Evolutionary conservation across 306 rosid species (phyloP).

Genomic region (Dalbergia cultrata): DNA sequence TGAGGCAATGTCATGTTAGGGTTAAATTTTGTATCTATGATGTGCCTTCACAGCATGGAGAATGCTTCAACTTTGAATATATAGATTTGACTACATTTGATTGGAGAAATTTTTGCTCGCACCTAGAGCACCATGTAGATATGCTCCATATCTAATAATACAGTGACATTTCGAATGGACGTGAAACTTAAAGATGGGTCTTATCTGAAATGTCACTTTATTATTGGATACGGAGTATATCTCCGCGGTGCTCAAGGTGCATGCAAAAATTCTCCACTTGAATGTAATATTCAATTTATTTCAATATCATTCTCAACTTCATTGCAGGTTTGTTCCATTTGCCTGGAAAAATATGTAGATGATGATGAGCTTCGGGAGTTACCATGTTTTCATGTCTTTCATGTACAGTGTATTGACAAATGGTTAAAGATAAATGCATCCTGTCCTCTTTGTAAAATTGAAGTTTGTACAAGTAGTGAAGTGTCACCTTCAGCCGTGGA

Average conservation of each 20-base stretch:
- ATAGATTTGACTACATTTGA: background rate
- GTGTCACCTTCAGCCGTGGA: conserved; percentile 42
- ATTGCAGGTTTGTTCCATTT: conserved; percentile 68
- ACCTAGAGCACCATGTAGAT: too few species aligned
- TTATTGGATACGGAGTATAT: too few species aligned
- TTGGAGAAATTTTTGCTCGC: too few species aligned
- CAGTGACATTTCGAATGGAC: too few species aligned
- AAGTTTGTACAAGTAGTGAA: conserved; percentile 48
- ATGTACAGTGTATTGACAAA: conserved; percentile 67
- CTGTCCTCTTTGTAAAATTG: conserved; percentile 69
- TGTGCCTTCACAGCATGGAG: background rate
- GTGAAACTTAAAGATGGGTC: too few species aligned
- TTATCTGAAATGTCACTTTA: too few species aligned
- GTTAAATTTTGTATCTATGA: background rate
- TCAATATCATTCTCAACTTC: conserved; percentile 9
- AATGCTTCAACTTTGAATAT: background rate
- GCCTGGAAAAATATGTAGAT: conserved; percentile 65
- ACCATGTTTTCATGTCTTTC: conserved; percentile 69
- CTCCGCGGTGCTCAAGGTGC: too few species aligned
- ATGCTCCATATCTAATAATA: too few species aligned
- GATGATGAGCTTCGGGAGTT: conserved; percentile 69
- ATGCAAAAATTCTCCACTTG: too few species aligned
- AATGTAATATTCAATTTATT: background rate
- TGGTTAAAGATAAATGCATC: conserved; percentile 74
- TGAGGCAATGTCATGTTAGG: background rate